Base-by-base conservation (phyloP, 257 asterid species). In the Ehretia macrophylla region DNA sequence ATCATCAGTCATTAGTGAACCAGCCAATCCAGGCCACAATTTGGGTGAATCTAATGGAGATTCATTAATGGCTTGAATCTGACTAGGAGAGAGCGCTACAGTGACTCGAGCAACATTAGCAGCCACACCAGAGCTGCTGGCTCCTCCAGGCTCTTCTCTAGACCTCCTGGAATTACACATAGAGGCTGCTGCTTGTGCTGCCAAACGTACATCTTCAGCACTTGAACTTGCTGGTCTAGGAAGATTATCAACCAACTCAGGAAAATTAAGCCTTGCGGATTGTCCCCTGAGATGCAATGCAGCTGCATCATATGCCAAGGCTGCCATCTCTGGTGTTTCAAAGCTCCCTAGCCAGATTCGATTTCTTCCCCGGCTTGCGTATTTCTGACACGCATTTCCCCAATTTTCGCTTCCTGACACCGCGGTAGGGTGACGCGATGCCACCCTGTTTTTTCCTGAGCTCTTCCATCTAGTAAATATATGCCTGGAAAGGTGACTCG, bases 381-480 rank as follows among this genome's bases (percentile, higher is more conserved):
- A 77, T 71, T 32, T 77, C 83, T 0, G 77, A 77, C 63, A 77
- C 83, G 77, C 83, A 77, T 60, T 70, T 77, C 19, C 83, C 83
- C 84, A 81, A 79, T 66, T 75, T 75, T 40, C 84, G 56, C 72
- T 69, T 79, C 71, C 84, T 75, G 14, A 75, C 84, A 3, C 81
- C 84, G 48, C 64, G 63, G 58, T 75, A 75, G 17, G 27, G 37
- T 9, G 77, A 73, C 4, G 65, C 16, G 16, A 22, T 32, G 32
- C 72, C 74, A 16, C 63, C 44, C 32, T 49, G 51, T n/a, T 16
- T 20, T 16, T n/a, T 51, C 8, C 38, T 27, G 35, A 6, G 35
- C 6, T 27, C 35, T 27, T 27, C 35, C 35, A 27, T 27, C 35
- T 27, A 27, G 4, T 27, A 27, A 27, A 27, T n/a, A 40, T n/a